phyloP scores from a whole-genome alignment of 2,329 filamentous ascomycete genomes.

The Metarhizium sp. region DNA sequence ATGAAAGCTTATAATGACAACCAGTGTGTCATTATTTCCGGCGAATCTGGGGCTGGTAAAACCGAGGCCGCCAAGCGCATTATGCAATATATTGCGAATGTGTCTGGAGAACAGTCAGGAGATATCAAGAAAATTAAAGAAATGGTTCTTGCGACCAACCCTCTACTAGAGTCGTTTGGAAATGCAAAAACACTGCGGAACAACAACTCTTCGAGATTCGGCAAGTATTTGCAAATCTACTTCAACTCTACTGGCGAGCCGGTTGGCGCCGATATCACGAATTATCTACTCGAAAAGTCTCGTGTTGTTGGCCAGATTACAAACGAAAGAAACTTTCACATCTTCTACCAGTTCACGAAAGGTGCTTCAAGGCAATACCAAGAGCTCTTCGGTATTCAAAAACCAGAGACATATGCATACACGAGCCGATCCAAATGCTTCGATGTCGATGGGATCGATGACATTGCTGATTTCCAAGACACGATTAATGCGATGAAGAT shows the following conservation, averaged over 20 bases:
- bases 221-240: conserved; percentile 95
- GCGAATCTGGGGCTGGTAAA: conserved; percentile 96
- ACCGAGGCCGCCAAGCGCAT: conserved; percentile 97
- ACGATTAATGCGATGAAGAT: conserved; percentile 91
- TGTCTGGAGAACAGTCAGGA: conserved; percentile 75
- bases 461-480: conserved; percentile 78
- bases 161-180: conserved; percentile 91
- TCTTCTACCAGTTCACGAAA: conserved; percentile 98
- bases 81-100: conserved; percentile 99
- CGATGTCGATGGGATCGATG: conserved; percentile 90
- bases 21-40: conserved; percentile 98
- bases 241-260: conserved; percentile 90
- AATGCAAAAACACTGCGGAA: conserved; percentile 97
- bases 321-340: conserved; percentile 97
- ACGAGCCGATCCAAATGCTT: conserved; percentile 91
- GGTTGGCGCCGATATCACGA: conserved; percentile 93
- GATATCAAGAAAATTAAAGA: conserved; percentile 97
- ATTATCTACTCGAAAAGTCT: conserved; percentile 92
- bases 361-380: conserved; percentile 80
- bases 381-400: conserved; percentile 82
- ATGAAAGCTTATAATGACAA: conserved; percentile 99
- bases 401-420: conserved; percentile 86
- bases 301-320: conserved; percentile 89
- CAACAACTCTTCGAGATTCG: conserved; percentile 97
- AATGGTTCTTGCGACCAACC: conserved; percentile 98